Evolutionary conservation across 805 yeast species (phyloP).

Genomic region (Candida mattraensis): DNA sequence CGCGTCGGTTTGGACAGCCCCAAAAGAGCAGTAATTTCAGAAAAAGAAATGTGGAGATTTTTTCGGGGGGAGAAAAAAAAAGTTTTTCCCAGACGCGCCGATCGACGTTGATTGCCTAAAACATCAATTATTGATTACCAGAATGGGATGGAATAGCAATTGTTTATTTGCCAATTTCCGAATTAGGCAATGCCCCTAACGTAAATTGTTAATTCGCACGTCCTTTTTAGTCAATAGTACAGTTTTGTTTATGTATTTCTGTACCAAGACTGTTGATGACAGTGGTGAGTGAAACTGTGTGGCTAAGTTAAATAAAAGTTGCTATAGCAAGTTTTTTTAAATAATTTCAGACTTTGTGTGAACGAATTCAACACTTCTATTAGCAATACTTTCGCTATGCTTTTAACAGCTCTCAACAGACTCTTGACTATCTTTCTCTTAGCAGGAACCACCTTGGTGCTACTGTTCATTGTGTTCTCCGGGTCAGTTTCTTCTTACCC

Average conservation of each 20-base stretch:
- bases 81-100: too few relatives aligned
- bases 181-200: constrained; percentile 5
- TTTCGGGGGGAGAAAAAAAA: too few relatives aligned
- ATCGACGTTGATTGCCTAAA: too few relatives aligned
- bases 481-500: constrained; percentile 63
- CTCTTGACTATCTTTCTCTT: constrained; percentile 35
- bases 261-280: constrained; percentile 9
- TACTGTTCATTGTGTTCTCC: constrained; percentile 61
- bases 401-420: constrained; percentile 25
- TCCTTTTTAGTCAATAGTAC: constrained; percentile 12
- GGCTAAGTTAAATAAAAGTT: constrained; percentile 3
- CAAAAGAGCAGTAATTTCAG: too few relatives aligned
- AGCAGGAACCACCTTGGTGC: constrained; percentile 48
- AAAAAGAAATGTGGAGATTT: too few relatives aligned
- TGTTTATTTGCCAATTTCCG: constrained; percentile 10
- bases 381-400: constrained; percentile 7
- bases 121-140: too few relatives aligned
- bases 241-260: constrained; percentile 14
- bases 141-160: too few relatives aligned
- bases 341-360: too few relatives aligned
- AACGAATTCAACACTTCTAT: constrained; percentile 1
- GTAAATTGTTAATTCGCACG: constrained; percentile 6
- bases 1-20: too few relatives aligned
- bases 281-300: constrained; percentile 12
- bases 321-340: constrained; percentile 3